Base-by-base conservation (phyloP, 805 yeast species). In the Jamesozyma piceae region DNA sequence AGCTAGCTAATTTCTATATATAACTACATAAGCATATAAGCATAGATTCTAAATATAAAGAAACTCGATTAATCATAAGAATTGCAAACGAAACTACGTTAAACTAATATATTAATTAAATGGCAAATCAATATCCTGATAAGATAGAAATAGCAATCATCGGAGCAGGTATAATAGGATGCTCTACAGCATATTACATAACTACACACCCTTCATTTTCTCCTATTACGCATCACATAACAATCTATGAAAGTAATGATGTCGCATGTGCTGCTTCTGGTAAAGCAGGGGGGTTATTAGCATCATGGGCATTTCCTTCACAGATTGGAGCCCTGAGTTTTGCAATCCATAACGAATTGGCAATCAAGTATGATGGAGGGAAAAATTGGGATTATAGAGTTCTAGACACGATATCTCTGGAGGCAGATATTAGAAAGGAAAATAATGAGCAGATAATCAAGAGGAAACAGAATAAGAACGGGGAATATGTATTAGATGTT, bases 211-310 rank as follows among this genome's bases (percentile, higher is more conserved):
- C 95, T 2, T 72, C 74, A 43, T 90, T 79, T 61, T 81, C 82
- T 53, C 77, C 84, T 0, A 67, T 69, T 27, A 80, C 76, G 44
- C 79, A 85, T 57, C 88, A 85, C 54, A 84, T 90, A 49, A 84
- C 95, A 5, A 74, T 90, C 17, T 59, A 92, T 13, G 98, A 90
- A 62, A 79, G 90, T 41, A 86, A 85, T 48, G 71, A 95, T 54
- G 95, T 94, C 5, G 98, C 97, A 0, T 95, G 96, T 41, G 97
- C 96, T 38, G 97, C 98, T 17, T 77, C 87, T 34, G 98, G 98
- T 43, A 92, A 90, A 55, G 97, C 98, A 5, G 98, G 97, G 36
- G 98, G 98, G 0, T 69, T 90, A 39, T 65, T 90, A 39, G 97
- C 97, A 1, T 73, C 84, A 19, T 89, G 97, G 95, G 97, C 97